Evolutionary conservation across 1,284 basidiomycete species (phyloP).

Genomic region (Boletus smithii): DNA sequence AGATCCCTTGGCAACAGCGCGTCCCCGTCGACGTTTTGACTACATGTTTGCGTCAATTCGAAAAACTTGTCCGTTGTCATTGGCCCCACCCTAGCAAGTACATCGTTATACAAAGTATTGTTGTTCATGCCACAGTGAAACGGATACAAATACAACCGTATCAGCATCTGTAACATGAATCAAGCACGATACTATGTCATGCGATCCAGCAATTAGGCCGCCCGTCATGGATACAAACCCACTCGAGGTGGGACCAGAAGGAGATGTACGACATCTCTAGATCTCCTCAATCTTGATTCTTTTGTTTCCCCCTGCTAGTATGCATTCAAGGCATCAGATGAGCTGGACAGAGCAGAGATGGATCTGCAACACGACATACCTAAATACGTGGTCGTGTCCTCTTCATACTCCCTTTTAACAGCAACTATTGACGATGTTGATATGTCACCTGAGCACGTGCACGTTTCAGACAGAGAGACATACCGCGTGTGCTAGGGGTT

Average conservation of each 20-base stretch:
- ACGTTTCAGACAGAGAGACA: background rate
- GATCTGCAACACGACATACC: conserved; percentile 20
- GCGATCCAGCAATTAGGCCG: too few species aligned
- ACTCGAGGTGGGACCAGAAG: too few species aligned
- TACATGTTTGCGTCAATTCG: too few species aligned
- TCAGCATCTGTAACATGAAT: too few species aligned
- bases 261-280: too few species aligned
- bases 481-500: background rate
- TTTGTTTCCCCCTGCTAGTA: conserved; percentile 2
- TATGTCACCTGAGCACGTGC: background rate
- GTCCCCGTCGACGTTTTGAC: too few species aligned
- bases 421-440: background rate
- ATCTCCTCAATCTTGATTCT: conserved; percentile 19
- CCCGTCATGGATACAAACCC: too few species aligned
- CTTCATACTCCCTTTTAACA: conserved; percentile 20
- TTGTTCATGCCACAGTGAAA: background rate
- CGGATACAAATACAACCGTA: background rate
- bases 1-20: too few species aligned
- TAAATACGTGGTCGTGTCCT: conserved; percentile 1
- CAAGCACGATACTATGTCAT: too few species aligned
- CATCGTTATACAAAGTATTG: background rate
- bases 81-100: background rate
- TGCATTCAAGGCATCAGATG: background rate
- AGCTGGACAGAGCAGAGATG: too few species aligned
- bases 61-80: background rate